phyloP scores from a whole-genome alignment of 495 filamentous ascomycete genomes.

The Penicillium goetzii region DNA sequence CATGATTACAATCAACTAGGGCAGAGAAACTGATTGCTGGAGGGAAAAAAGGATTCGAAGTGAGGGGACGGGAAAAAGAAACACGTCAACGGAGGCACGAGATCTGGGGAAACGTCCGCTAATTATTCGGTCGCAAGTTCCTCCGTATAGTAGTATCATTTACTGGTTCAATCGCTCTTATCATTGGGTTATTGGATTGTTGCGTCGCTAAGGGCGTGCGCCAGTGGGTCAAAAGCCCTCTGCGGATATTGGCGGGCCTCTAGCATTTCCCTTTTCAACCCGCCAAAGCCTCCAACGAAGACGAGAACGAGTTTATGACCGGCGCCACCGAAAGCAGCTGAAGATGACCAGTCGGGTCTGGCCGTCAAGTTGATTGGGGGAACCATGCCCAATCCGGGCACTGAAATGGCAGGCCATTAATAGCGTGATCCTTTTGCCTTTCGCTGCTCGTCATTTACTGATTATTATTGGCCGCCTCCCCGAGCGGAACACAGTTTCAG shows the following conservation, averaged over 20 bases:
- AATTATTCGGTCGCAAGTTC: conserved; percentile 3
- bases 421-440: neutral
- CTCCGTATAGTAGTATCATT: neutral
- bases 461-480: neutral
- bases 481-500: neutral
- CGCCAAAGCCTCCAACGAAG: neutral
- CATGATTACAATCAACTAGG: neutral
- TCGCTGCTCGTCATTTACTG: too few relatives aligned
- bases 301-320: neutral
- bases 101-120: conserved; percentile 8
- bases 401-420: neutral
- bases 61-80: neutral
- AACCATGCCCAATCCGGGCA: neutral
- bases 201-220: too few relatives aligned
- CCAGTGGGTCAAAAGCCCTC: neutral
- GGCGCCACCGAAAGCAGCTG: conserved; percentile 1
- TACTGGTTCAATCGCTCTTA: neutral
- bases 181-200: neutral
- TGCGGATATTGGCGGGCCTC: neutral
- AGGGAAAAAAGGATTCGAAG: too few relatives aligned
- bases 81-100: neutral
- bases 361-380: neutral
- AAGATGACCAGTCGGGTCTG: neutral
- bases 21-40: neutral
- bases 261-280: neutral